phyloP scores from a whole-genome alignment of 2,329 filamentous ascomycete species.

The Ophiocordyceps sinensis region DNA sequence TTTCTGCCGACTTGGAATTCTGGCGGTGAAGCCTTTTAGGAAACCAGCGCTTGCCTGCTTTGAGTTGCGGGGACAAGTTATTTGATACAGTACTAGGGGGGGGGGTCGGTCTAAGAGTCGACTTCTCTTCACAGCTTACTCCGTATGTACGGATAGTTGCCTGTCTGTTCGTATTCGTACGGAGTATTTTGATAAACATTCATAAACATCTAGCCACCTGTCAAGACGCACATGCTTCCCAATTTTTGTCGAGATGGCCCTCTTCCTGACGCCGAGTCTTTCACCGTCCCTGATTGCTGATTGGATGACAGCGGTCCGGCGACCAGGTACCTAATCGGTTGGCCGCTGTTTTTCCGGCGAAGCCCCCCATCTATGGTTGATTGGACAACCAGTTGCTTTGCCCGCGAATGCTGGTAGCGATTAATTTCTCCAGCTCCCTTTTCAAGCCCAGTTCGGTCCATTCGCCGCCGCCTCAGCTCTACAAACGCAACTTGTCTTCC shows the following conservation, averaged over 20 bases:
- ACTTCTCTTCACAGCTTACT: background rate
- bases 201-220: no score
- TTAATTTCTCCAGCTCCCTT: constrained; percentile 5
- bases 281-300: no score
- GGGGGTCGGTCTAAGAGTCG: no score
- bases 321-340: background rate
- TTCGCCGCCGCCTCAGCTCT: constrained; percentile 2
- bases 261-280: no score
- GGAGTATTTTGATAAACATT: no score
- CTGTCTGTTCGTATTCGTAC: no score
- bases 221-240: no score
- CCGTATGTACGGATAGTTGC: no score
- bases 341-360: constrained; percentile 8
- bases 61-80: no score
- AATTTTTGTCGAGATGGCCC: no score
- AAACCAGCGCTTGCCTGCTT: background rate
- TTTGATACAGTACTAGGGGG: no score
- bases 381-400: constrained; percentile 17
- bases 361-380: constrained; percentile 16
- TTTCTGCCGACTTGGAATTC: constrained; percentile 12
- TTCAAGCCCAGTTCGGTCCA: constrained; percentile 1
- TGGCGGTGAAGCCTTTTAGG: constrained; percentile 8
- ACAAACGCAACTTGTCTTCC: background rate
- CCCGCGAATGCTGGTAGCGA: background rate
- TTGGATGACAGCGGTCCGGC: no score